A percentile compares a stretch with the other conserved stretches of the same genome.
Conservation (phyloP, 768 basidiomycete genomes). For the Lentinula raphanica region DNA sequence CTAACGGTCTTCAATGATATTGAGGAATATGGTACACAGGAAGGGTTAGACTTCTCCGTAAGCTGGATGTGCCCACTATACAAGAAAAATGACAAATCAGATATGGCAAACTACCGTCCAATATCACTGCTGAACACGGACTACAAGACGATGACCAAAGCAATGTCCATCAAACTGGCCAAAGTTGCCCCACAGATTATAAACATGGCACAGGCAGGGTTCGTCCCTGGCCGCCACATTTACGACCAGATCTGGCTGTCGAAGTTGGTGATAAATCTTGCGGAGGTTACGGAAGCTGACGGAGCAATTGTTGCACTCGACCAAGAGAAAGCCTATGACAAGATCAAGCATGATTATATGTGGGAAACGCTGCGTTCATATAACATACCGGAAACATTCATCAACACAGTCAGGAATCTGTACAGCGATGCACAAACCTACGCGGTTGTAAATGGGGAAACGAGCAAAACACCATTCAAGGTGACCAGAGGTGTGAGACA, state of each 20-base stretch:
- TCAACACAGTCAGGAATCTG: background rate
- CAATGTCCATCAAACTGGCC: slow-evolving; percentile 4
- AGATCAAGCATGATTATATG: background rate
- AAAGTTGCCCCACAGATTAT: slow-evolving; percentile 2
- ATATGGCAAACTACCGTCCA: slow-evolving; percentile 17
- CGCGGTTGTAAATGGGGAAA: slow-evolving; percentile 19
- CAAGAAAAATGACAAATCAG: slow-evolving; percentile 21
- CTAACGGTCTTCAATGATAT: no score
- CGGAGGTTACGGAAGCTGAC: no score
- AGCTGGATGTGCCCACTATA: slow-evolving; percentile 23
- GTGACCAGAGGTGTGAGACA: slow-evolving; percentile 23
- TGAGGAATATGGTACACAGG: no score
- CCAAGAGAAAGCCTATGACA: no score
- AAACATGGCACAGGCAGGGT: slow-evolving; percentile 18
- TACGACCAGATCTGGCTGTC: no score
- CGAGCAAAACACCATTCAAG: slow-evolving; percentile 13
- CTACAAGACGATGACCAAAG: slow-evolving; percentile 24
- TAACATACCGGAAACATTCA: background rate
- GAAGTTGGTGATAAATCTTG: no score
- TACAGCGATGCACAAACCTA: slow-evolving; percentile 12
- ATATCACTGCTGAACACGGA: slow-evolving; percentile 23
- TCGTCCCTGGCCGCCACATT: no score
- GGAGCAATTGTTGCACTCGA: no score
- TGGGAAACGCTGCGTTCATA: background rate
- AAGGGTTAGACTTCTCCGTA: slow-evolving; percentile 12